These are phyloP conservation scores for Colletotrichum australisinense DNA, from an alignment of 2,329 filamentous ascomycete genomes.

Conservation along the genomic window DNA sequence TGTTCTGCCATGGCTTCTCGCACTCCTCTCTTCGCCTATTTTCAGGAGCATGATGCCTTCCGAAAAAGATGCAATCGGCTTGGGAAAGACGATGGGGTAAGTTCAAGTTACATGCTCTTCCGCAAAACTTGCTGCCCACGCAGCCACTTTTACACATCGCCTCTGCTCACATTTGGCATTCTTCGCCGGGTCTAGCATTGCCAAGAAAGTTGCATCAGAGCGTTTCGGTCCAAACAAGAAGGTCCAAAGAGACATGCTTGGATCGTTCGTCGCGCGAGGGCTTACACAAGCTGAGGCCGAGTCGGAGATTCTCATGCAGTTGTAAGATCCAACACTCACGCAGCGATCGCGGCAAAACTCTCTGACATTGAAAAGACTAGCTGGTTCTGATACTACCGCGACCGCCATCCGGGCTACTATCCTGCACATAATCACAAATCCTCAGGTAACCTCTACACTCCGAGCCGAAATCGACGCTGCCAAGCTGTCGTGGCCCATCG, in stretches of 20 bases:
- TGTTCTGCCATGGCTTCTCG: slow-evolving; percentile 54
- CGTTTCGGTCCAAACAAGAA: slow-evolving; percentile 56
- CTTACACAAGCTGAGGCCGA: slow-evolving; percentile 52
- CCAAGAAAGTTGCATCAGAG: slow-evolving; percentile 56
- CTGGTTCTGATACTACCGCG: slow-evolving; percentile 69
- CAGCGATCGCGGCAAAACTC: no score
- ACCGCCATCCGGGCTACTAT: slow-evolving; percentile 65
- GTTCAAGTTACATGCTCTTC: slow-evolving; percentile 42
- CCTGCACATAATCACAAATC: slow-evolving; percentile 64
- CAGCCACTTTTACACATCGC: not conserved
- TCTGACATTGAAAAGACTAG: slow-evolving; percentile 49
- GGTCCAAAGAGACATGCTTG: slow-evolving; percentile 63
- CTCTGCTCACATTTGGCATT: not conserved
- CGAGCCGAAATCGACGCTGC: slow-evolving; percentile 54
- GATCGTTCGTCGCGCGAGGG: slow-evolving; percentile 53
- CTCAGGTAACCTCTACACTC: slow-evolving; percentile 57
- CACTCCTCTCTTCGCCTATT: slow-evolving; percentile 51
- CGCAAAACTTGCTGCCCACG: no score
- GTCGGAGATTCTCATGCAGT: slow-evolving; percentile 56
- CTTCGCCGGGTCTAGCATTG: slow-evolving; percentile 44
- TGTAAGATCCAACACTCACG: slow-evolving; percentile 37
- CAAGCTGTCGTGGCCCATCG: slow-evolving; percentile 34
- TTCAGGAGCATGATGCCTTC: slow-evolving; percentile 55
- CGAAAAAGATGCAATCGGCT: slow-evolving; percentile 49
- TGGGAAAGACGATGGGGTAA: slow-evolving; percentile 59